phyloP scores from a whole-genome alignment of 179 eudicot genomes.

The Camellia oleifera region DNA sequence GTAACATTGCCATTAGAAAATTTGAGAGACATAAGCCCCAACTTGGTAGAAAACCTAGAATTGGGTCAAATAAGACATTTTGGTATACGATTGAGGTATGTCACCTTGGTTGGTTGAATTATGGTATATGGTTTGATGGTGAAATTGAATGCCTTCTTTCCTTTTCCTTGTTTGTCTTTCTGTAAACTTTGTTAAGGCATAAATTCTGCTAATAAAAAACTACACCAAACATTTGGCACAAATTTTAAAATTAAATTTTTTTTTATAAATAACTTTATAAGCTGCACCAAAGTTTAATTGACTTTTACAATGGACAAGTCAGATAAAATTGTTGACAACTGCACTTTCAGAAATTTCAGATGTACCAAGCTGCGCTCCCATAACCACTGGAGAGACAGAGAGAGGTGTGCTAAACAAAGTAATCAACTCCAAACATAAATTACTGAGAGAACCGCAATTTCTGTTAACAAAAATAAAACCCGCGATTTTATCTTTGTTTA shows the following conservation, averaged over 20 bases:
- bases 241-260: too few relatives aligned
- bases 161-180: neutral
- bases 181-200: neutral
- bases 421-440: too few relatives aligned
- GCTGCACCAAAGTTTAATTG: too few relatives aligned
- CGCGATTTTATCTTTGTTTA: neutral
- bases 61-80: slow-evolving; percentile 10
- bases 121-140: neutral
- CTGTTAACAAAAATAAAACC: neutral
- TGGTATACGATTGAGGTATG: neutral
- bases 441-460: too few relatives aligned
- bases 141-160: neutral
- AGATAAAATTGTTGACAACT: too few relatives aligned
- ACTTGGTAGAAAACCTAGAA: neutral
- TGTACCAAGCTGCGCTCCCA: too few relatives aligned
- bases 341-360: too few relatives aligned
- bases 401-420: too few relatives aligned
- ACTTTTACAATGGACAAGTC: too few relatives aligned
- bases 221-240: too few relatives aligned
- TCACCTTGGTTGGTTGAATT: neutral
- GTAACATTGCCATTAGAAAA: neutral
- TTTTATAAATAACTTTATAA: too few relatives aligned
- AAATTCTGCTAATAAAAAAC: neutral
- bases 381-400: too few relatives aligned
- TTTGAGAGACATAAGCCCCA: neutral